phyloP scores from a whole-genome alignment of 1,139 yeast species.

The Scheffersomyces lignicola region DNA sequence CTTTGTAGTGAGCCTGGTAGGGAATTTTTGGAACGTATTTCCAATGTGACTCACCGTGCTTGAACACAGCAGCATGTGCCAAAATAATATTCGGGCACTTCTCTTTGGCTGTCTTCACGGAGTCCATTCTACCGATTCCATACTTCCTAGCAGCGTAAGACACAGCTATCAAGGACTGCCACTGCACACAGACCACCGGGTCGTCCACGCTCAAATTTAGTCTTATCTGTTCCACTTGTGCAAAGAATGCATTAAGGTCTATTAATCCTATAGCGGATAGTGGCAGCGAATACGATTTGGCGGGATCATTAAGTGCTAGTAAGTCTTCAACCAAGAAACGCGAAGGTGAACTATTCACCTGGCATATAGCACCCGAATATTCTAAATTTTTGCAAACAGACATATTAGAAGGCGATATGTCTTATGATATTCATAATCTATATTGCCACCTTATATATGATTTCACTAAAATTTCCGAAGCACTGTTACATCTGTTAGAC shows the following conservation, averaged over 20 bases:
- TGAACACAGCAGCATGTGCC: slow-evolving; percentile 94
- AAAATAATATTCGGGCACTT: slow-evolving; percentile 76
- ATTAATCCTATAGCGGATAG: slow-evolving; percentile 82
- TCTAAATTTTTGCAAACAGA: background rate
- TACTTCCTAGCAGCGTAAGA: slow-evolving; percentile 83
- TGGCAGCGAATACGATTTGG: slow-evolving; percentile 58
- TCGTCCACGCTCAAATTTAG: slow-evolving; percentile 62
- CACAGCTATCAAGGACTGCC: slow-evolving; percentile 88
- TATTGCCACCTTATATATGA: no score
- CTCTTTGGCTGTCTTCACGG: slow-evolving; percentile 60
- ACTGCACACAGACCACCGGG: slow-evolving; percentile 93
- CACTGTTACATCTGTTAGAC: no score
- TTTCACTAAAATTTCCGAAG: no score
- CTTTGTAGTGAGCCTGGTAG: slow-evolving; percentile 61
- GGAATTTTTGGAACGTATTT: slow-evolving; percentile 53
- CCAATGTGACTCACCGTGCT: slow-evolving; percentile 85
- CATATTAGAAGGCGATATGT: background rate
- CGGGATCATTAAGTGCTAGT: slow-evolving; percentile 43
- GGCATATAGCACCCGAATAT: no score
- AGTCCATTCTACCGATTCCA: slow-evolving; percentile 81
- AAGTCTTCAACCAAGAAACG: slow-evolving; percentile 49
- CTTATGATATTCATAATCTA: no score
- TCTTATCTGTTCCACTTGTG: slow-evolving; percentile 87
- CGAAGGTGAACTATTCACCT: slow-evolving; percentile 13
- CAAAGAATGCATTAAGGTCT: slow-evolving; percentile 92